Conservation (phyloP, 441 rosid species). For the Dalechampia spathulata region DNA sequence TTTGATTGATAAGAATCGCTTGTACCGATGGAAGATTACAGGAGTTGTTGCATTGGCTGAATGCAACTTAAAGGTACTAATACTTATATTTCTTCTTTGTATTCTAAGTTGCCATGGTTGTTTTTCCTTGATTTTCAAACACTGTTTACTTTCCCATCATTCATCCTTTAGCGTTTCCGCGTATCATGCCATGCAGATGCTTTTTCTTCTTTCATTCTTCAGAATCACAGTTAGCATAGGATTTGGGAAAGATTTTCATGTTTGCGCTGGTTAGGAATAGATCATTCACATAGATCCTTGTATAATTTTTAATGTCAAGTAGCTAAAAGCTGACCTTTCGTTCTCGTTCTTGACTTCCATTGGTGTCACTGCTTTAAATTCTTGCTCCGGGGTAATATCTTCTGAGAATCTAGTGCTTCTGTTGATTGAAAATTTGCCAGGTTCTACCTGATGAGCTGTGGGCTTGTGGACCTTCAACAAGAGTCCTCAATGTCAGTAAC, state of each 20-base stretch:
- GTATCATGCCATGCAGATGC: background rate
- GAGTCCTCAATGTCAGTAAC: slow-evolving; percentile 61
- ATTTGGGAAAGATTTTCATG: background rate
- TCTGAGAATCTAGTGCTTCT: slow-evolving; percentile 1
- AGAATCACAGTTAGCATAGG: background rate
- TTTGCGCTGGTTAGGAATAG: background rate
- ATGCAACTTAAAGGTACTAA: slow-evolving; percentile 57
- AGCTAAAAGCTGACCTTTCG: background rate
- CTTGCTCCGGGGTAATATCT: background rate
- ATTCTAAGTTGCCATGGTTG: background rate
- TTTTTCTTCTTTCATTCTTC: background rate
- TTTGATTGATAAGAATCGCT: slow-evolving; percentile 38
- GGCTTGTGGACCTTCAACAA: slow-evolving; percentile 48
- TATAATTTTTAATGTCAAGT: background rate
- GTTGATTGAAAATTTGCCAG: slow-evolving; percentile 29
- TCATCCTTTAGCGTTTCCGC: no score
- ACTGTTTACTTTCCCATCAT: no score
- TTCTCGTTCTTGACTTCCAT: background rate
- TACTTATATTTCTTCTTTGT: background rate
- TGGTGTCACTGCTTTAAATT: background rate
- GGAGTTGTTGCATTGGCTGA: slow-evolving; percentile 70
- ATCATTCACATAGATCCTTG: background rate
- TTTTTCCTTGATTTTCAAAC: background rate
- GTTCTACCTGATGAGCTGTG: slow-evolving; percentile 75
- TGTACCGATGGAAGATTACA: slow-evolving; percentile 67